phyloP scores from a whole-genome alignment of 345 rosid species.

The Erodium maritimum region DNA sequence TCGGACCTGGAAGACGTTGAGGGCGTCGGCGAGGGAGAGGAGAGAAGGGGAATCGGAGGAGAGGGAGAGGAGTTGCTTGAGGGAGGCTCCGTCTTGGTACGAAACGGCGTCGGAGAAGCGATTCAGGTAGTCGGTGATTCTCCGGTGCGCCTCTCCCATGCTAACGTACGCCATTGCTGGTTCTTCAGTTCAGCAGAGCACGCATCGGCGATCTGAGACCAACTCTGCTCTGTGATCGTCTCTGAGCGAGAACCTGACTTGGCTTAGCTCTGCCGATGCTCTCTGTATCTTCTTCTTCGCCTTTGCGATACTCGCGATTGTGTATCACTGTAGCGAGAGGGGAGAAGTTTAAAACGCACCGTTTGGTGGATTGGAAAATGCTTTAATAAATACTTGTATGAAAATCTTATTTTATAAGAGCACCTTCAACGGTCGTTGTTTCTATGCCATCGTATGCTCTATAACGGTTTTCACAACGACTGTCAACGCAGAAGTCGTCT shows the following conservation, averaged over 20 bases:
- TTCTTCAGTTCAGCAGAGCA: background rate
- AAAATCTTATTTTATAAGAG: too few species aligned
- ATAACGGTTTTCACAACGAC: too few species aligned
- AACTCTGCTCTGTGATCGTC: background rate
- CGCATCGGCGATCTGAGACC: background rate
- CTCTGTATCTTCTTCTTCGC: too few species aligned
- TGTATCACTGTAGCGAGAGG: too few species aligned
- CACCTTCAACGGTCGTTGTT: too few species aligned
- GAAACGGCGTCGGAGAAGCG: constrained; percentile 64
- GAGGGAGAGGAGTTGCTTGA: constrained; percentile 51
- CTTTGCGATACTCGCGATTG: too few species aligned
- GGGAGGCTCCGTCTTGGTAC: constrained; percentile 56
- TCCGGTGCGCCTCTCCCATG: constrained; percentile 81
- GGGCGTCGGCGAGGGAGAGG: constrained; percentile 78
- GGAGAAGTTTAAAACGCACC: too few species aligned
- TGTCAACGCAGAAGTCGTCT: too few species aligned
- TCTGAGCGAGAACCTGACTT: background rate
- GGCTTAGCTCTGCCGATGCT: background rate
- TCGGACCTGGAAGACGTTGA: constrained; percentile 56
- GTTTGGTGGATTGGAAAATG: too few species aligned
- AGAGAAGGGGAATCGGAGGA: constrained; percentile 54
- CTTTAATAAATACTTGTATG: too few species aligned
- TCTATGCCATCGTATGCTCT: too few species aligned
- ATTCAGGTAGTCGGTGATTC: constrained; percentile 70
- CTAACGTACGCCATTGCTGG: constrained; percentile 34